Evolutionary conservation across 169 alveolate species (phyloP).

Genomic region (Plasmodium berghei): DNA sequence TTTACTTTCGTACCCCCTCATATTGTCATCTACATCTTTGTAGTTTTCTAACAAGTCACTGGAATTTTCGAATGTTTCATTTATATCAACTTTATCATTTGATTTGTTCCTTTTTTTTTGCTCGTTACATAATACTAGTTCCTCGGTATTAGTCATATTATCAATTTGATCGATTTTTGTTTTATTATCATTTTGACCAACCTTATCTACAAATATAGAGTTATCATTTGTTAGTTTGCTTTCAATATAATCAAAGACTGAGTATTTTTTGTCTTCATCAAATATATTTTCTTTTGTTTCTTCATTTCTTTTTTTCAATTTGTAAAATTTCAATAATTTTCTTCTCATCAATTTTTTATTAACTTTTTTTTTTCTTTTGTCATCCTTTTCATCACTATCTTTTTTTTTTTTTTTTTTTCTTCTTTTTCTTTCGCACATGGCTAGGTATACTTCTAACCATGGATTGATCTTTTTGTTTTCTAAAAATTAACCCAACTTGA

Average conservation of each 20-base stretch:
- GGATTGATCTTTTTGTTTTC: slow-evolving; percentile 75
- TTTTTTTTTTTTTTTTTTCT: slow-evolving; percentile 71
- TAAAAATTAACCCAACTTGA: slow-evolving; percentile 59
- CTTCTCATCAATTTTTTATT: slow-evolving; percentile 74
- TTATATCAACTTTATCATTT: neutral
- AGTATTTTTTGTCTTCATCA: slow-evolving; percentile 20
- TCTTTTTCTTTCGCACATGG: slow-evolving; percentile 61
- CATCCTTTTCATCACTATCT: slow-evolving; percentile 7
- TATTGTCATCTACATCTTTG: too few species aligned
- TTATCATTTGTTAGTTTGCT: slow-evolving; percentile 5
- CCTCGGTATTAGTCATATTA: neutral
- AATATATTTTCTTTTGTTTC: slow-evolving; percentile 64
- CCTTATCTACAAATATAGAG: neutral
- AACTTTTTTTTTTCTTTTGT: slow-evolving; percentile 49
- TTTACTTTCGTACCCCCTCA: neutral
- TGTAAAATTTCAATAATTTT: slow-evolving; percentile 52
- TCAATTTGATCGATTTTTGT: neutral
- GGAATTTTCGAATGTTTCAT: neutral
- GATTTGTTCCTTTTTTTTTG: neutral
- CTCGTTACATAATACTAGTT: neutral
- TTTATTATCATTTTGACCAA: neutral
- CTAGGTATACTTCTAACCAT: slow-evolving; percentile 75
- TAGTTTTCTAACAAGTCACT: too few species aligned
- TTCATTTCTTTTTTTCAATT: slow-evolving; percentile 72
- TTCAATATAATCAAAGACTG: slow-evolving; percentile 71